These are phyloP conservation scores for Globisporangium parvum DNA, from an alignment of 352 stramenopile species.

Conservation along the genomic window DNA sequence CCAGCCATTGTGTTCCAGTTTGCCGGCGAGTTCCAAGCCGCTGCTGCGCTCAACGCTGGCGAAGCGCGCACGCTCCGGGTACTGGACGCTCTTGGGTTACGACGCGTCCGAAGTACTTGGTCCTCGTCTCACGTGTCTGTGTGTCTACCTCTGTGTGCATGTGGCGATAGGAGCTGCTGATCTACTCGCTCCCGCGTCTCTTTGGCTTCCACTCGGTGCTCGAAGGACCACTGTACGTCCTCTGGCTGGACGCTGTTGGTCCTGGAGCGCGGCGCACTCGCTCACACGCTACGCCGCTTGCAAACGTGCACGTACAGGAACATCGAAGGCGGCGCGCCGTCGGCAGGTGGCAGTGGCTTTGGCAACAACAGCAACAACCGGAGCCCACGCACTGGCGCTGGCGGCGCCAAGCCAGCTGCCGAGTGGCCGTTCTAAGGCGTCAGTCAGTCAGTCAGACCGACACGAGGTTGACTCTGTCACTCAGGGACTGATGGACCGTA, in stretches of 20 bases:
- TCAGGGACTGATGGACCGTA: too few species aligned
- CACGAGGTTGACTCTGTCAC: too few species aligned
- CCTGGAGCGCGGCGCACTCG: not conserved
- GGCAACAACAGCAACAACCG: constrained; percentile 21
- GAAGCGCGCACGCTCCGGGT: constrained; percentile 45
- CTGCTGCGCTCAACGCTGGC: constrained; percentile 58
- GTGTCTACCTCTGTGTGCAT: not conserved
- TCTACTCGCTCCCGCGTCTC: constrained; percentile 70
- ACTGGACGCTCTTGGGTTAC: too few species aligned
- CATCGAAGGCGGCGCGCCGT: constrained; percentile 24
- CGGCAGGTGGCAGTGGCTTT: constrained; percentile 21
- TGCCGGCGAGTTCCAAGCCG: constrained; percentile 37
- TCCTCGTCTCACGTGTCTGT: too few species aligned
- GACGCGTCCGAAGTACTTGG: too few species aligned
- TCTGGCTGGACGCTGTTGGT: not conserved
- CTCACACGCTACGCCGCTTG: not conserved
- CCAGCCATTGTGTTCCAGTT: constrained; percentile 54
- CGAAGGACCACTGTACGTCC: constrained; percentile 59
- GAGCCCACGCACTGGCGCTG: constrained; percentile 14
- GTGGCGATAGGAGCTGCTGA: constrained; percentile 50
- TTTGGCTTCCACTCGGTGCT: constrained; percentile 75
- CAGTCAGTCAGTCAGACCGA: not conserved
- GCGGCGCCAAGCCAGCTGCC: constrained; percentile 33
- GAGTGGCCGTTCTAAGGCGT: constrained; percentile 68
- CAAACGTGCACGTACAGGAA: constrained; percentile 20